Evolutionary conservation across 345 rosid species (phyloP).

Genomic region (Salix purpurea): DNA sequence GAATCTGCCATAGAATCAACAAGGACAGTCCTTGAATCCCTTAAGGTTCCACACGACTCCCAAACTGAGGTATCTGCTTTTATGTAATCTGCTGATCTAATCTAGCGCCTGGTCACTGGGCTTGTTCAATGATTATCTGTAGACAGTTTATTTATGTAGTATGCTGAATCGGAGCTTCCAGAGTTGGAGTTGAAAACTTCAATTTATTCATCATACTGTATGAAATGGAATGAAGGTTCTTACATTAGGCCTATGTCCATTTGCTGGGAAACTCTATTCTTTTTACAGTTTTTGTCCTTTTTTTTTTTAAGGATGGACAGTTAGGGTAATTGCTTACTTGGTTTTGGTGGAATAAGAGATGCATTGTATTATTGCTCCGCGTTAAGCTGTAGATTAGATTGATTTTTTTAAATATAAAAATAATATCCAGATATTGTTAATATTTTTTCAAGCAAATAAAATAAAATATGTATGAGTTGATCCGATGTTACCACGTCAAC

Average conservation of each 20-base stretch:
- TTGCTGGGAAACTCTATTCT: not conserved
- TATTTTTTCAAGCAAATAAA: no score
- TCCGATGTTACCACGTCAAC: no score
- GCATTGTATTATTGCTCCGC: no score
- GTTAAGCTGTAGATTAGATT: no score
- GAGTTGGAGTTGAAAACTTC: not conserved
- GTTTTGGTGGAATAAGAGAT: no score
- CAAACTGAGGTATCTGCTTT: conserved; percentile 28
- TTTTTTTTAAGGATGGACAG: no score
- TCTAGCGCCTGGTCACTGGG: not conserved
- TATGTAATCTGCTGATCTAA: not conserved
- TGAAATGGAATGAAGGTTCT: not conserved
- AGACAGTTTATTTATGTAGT: not conserved
- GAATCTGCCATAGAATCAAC: conserved; percentile 41
- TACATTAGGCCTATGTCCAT: not conserved
- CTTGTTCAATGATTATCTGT: not conserved
- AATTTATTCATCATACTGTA: not conserved
- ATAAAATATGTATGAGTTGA: no score
- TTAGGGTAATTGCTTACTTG: no score
- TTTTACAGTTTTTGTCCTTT: not conserved
- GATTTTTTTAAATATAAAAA: no score
- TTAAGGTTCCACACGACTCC: conserved; percentile 23
- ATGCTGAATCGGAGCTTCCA: not conserved
- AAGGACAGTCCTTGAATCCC: conserved; percentile 27
- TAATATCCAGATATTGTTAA: no score